Conservation (phyloP, 2,329 filamentous ascomycete species). For the Fusarium marasasianum region DNA sequence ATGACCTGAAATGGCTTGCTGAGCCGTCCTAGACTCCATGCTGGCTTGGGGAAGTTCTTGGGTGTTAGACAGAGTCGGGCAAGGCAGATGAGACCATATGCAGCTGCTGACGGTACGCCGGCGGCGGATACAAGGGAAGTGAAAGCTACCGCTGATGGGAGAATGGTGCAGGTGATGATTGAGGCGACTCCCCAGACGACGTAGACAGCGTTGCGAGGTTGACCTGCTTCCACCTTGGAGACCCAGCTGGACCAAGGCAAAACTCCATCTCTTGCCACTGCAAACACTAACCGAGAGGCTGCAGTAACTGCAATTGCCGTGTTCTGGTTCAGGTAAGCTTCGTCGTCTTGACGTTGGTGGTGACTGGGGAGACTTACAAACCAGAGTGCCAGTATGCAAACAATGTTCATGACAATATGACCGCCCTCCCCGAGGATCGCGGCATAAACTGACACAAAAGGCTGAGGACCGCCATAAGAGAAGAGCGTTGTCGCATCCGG, state of each 20-base stretch:
- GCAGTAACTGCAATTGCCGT: neutral
- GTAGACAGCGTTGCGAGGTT: neutral
- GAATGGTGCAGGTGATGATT: neutral
- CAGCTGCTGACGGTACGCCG: neutral
- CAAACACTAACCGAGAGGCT: neutral
- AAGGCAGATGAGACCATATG: neutral
- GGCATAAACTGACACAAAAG: neutral
- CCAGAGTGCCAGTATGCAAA: neutral
- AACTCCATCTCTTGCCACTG: neutral
- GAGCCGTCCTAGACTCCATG: neutral
- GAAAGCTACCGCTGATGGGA: neutral
- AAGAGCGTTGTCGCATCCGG: neutral
- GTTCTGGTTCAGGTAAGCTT: neutral
- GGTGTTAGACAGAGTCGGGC: neutral
- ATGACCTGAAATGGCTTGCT: neutral
- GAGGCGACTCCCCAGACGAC: neutral
- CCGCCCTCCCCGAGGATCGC: neutral
- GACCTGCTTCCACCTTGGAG: neutral
- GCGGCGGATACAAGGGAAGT: neutral
- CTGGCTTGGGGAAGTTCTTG: constrained; percentile 1
- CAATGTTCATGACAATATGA: neutral
- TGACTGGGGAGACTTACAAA: neutral
- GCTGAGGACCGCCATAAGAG: neutral
- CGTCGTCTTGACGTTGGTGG: too few species aligned
- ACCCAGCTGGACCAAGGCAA: neutral